Evolutionary conservation across 2,329 filamentous ascomycete genomes (phyloP).

Genomic region (Aspergillus pseudonomiae): DNA sequence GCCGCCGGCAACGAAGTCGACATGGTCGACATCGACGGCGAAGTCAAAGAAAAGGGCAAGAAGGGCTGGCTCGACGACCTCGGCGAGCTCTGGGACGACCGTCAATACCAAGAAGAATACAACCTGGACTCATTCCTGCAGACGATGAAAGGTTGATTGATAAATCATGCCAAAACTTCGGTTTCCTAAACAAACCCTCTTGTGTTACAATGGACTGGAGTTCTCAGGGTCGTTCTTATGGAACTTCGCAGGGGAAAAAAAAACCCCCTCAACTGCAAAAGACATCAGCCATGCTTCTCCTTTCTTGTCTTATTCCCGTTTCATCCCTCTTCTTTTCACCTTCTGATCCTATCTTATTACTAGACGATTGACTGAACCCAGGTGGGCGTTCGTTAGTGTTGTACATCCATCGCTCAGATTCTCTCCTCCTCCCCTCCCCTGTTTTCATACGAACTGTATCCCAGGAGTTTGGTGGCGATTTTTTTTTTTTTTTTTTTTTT

Average conservation of each 20-base stretch:
- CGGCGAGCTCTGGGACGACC: slow-evolving; percentile 95
- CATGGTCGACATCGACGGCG: slow-evolving; percentile 90
- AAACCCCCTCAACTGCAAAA: background rate
- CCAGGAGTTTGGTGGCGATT: background rate
- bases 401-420: slow-evolving; percentile 1
- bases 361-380: background rate
- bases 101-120: slow-evolving; percentile 97
- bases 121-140: slow-evolving; percentile 94
- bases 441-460: slow-evolving; percentile 1
- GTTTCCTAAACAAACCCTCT: background rate
- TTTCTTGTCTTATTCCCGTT: background rate
- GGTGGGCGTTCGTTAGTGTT: background rate
- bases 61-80: slow-evolving; percentile 95
- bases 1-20: slow-evolving; percentile 63
- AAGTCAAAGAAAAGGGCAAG: slow-evolving; percentile 92
- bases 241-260: background rate
- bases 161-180: background rate
- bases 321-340: background rate
- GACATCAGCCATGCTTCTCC: background rate
- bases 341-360: background rate
- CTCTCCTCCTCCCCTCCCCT: background rate
- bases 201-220: background rate
- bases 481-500: background rate
- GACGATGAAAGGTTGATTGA: slow-evolving; percentile 70
- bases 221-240: background rate